Evolutionary conservation across 768 basidiomycete genomes (phyloP).

Genomic region (Holtermanniella nyarrowii): DNA sequence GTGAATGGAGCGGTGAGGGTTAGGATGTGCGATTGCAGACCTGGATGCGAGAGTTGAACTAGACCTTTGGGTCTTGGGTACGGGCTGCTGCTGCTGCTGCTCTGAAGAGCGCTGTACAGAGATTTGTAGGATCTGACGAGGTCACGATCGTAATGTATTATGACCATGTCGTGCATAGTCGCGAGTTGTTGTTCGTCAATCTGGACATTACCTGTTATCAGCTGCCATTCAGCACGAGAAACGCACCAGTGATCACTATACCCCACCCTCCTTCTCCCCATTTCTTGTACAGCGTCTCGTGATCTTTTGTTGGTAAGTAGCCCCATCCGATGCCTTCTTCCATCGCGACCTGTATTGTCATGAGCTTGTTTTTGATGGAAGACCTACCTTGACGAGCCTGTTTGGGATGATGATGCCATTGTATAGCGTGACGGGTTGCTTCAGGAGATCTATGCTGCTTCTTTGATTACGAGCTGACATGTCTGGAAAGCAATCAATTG

Average conservation of each 20-base stretch:
- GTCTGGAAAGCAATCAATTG: too few relatives aligned
- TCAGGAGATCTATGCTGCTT: constrained; percentile 17
- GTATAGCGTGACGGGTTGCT: constrained; percentile 11
- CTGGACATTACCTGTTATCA: constrained; percentile 29
- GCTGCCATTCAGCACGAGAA: constrained; percentile 46
- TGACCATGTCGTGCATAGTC: constrained; percentile 21
- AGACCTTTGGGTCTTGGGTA: constrained; percentile 47
- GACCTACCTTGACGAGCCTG: constrained; percentile 47
- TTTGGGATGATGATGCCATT: constrained; percentile 41
- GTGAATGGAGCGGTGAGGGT: constrained; percentile 50
- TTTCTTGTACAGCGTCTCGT: constrained; percentile 56
- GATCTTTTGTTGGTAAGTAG: constrained; percentile 59
- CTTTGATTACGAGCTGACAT: too few relatives aligned
- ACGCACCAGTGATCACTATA: constrained; percentile 67
- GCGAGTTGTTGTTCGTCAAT: constrained; percentile 27
- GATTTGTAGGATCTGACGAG: constrained; percentile 3
- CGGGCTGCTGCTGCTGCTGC: not conserved
- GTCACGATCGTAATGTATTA: constrained; percentile 4
- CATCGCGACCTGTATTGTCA: constrained; percentile 63
- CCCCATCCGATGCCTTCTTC: constrained; percentile 70
- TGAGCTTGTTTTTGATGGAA: too few relatives aligned
- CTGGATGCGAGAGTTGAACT: constrained; percentile 68
- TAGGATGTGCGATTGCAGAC: constrained; percentile 74
- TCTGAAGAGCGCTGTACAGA: constrained; percentile 2
- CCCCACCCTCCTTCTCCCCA: constrained; percentile 78